Percentiles rank a stretch among this genome's conserved stretches.
Evolutionary conservation across 2,329 filamentous ascomycete species (phyloP).

Genomic region (Phialophora tarda): DNA sequence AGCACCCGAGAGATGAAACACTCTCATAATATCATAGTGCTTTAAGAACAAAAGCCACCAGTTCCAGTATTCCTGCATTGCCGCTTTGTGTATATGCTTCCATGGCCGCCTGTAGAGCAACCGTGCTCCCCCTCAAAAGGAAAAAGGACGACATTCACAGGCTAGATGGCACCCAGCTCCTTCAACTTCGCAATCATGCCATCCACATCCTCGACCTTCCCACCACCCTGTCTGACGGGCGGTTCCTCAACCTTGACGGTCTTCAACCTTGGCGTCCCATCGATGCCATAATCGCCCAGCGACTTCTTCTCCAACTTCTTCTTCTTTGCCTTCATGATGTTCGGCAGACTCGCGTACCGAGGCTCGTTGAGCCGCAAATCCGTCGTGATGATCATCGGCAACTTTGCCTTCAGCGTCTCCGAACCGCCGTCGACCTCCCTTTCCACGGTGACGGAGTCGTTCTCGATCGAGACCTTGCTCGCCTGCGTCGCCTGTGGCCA

Average conservation of each 20-base stretch:
- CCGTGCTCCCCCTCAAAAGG: not conserved
- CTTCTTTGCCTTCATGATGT: conserved; percentile 99
- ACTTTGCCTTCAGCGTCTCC: conserved; percentile 81
- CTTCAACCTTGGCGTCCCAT: conserved; percentile 78
- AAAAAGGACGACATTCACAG: not conserved
- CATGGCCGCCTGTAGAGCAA: not conserved
- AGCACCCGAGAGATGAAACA: conserved; percentile 1
- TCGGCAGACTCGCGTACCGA: conserved; percentile 90
- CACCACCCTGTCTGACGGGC: conserved; percentile 82
- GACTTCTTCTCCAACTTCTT: conserved; percentile 95
- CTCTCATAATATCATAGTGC: conserved; percentile 1
- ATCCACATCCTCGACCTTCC: conserved; percentile 96
- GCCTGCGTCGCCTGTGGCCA: conserved; percentile 97
- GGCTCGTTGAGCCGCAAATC: conserved; percentile 95
- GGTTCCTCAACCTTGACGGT: conserved; percentile 91
- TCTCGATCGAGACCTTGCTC: conserved; percentile 76
- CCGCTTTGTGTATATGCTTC: not conserved
- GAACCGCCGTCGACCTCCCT: conserved; percentile 95
- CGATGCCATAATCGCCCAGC: conserved; percentile 78
- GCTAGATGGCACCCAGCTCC: conserved; percentile 87
- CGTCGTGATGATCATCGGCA: conserved; percentile 94
- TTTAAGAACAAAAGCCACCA: not conserved
- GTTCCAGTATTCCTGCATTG: not conserved
- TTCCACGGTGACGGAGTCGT: conserved; percentile 74
- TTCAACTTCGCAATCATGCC: conserved; percentile 93